Percentiles rank a stretch among this genome's conserved stretches.
Conservation (phyloP, 306 rosid genomes). For the Carpinus fangiana region DNA sequence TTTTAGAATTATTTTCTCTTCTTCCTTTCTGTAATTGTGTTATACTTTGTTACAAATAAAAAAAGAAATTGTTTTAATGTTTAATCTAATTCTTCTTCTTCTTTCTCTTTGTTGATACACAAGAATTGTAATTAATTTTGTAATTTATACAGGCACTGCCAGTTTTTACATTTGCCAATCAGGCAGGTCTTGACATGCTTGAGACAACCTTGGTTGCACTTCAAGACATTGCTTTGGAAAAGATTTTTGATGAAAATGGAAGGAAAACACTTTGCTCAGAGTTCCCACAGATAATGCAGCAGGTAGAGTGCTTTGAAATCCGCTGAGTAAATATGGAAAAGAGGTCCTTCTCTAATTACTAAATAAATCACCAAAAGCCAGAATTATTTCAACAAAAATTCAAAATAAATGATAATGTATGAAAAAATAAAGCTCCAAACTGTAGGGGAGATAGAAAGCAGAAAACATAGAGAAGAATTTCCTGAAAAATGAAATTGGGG, state of each 20-base stretch:
- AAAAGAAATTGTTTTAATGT: background rate
- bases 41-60: background rate
- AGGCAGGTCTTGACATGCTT: conserved; percentile 98
- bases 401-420: background rate
- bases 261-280: conserved; percentile 81
- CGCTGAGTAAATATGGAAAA: background rate
- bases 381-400: background rate
- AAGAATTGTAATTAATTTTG: conserved; percentile 19
- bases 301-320: conserved; percentile 50
- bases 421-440: background rate
- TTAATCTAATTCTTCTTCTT: background rate
- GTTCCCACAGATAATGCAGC: conserved; percentile 98
- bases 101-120: background rate
- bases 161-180: conserved; percentile 88
- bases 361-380: background rate
- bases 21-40: background rate
- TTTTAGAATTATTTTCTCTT: background rate
- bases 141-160: conserved; percentile 70
- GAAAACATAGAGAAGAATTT: background rate
- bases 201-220: conserved; percentile 95
- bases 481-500: background rate
- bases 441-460: background rate
- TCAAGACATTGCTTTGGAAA: conserved; percentile 90
- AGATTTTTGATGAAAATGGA: conserved; percentile 90
- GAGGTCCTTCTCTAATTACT: background rate